Percentiles rank a stretch among this genome's conserved stretches.
Conservation (phyloP, 768 basidiomycete species). For the Kwoniella heveanensis region DNA sequence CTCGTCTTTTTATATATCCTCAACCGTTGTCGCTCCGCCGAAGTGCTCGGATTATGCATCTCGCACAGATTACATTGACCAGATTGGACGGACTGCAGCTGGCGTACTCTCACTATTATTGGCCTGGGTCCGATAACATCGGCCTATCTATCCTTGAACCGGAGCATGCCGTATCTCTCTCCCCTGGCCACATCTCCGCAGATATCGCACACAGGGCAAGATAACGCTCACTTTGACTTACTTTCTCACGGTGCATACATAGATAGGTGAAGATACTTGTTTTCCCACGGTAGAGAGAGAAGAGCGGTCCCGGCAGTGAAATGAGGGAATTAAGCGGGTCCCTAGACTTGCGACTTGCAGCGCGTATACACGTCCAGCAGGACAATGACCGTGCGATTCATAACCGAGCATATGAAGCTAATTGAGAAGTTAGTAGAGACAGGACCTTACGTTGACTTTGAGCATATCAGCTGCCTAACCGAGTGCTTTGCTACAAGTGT, state of each 20-base stretch:
- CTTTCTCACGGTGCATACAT: no score
- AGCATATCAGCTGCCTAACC: no score
- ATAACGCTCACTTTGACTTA: no score
- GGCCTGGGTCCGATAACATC: background rate
- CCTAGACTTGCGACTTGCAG: background rate
- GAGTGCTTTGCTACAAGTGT: no score
- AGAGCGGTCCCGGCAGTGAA: no score
- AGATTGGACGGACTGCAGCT: no score
- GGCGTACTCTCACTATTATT: background rate
- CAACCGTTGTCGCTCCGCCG: no score
- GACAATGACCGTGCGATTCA: no score
- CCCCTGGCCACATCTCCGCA: background rate
- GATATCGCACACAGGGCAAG: background rate
- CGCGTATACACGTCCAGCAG: no score
- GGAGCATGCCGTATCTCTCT: background rate
- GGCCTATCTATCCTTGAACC: background rate
- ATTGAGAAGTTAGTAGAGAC: background rate
- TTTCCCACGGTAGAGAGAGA: conserved; percentile 1
- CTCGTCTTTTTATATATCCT: no score
- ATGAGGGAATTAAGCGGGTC: background rate
- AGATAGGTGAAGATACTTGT: background rate
- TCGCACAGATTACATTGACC: no score
- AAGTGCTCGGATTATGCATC: no score
- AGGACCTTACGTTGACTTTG: background rate
- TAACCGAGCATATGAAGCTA: background rate